A percentile compares a stretch with the other conserved stretches of the same genome.
phyloP scores from a whole-genome alignment of 1,284 basidiomycete species.

The Schizopora paradoxa region DNA sequence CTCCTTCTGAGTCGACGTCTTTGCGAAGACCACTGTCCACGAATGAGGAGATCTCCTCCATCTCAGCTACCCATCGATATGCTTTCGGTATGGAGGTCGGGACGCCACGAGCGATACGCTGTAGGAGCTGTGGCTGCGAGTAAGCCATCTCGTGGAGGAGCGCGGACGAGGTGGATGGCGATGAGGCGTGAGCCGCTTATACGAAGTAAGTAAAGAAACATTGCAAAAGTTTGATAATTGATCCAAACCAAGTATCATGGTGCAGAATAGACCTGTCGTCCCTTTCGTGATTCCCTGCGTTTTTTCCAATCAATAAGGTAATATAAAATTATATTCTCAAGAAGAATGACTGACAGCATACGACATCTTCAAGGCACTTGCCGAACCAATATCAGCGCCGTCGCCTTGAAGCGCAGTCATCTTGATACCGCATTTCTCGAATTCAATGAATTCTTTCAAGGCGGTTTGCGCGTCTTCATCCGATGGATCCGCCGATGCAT shows the following conservation, averaged over 20 bases:
- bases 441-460: constrained; percentile 38
- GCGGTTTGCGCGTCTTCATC: constrained; percentile 32
- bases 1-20: neutral
- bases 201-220: neutral
- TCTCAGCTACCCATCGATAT: constrained; percentile 56
- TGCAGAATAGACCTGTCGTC: constrained; percentile 46
- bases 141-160: constrained; percentile 41
- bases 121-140: constrained; percentile 42
- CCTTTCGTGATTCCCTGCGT: constrained; percentile 51
- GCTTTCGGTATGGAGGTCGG: constrained; percentile 53
- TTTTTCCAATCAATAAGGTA: neutral
- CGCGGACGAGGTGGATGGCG: constrained; percentile 51
- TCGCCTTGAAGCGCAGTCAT: constrained; percentile 41
- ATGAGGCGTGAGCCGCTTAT: constrained; percentile 49
- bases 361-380: constrained; percentile 60
- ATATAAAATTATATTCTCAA: constrained; percentile 7
- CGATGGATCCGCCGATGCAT: constrained; percentile 39
- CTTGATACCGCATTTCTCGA: constrained; percentile 42
- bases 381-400: constrained; percentile 47
- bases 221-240: neutral
- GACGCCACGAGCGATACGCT: constrained; percentile 34
- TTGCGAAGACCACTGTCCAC: constrained; percentile 30
- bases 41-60: constrained; percentile 55
- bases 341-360: constrained; percentile 42
- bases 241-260: constrained; percentile 49